phyloP scores from a whole-genome alignment of 2,329 filamentous ascomycete genomes.

The Blastomyces gilchristii region DNA sequence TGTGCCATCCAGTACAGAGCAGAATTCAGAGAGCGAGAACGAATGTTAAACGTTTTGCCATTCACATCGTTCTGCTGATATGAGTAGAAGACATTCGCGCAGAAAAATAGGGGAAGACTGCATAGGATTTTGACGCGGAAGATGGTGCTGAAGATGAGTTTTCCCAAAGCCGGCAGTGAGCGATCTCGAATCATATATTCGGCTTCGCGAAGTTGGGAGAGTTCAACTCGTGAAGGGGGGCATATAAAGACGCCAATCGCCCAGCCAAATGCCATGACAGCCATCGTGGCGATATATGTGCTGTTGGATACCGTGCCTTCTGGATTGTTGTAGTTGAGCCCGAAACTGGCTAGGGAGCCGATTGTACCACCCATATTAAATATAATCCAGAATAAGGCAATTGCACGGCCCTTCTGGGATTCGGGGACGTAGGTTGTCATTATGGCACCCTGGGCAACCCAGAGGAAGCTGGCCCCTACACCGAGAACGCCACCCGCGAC shows the following conservation, averaged over 20 bases:
- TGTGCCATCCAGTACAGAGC: conserved; percentile 48
- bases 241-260: conserved; percentile 40
- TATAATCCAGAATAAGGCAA: conserved; percentile 39
- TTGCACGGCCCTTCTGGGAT: conserved; percentile 36
- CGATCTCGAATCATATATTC: conserved; percentile 30
- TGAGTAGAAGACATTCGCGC: conserved; percentile 47
- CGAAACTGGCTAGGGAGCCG: conserved; percentile 37
- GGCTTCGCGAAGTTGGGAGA: conserved; percentile 33
- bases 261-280: conserved; percentile 44
- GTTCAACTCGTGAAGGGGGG: conserved; percentile 36
- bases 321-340: conserved; percentile 35
- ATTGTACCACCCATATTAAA: conserved; percentile 40
- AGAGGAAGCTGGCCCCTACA: conserved; percentile 37
- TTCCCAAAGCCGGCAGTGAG: conserved; percentile 22
- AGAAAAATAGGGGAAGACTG: conserved; percentile 47
- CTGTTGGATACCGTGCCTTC: conserved; percentile 39
- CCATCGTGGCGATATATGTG: conserved; percentile 43
- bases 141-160: conserved; percentile 30
- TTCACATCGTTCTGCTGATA: conserved; percentile 50
- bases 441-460: conserved; percentile 41
- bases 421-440: conserved; percentile 41
- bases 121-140: conserved; percentile 39
- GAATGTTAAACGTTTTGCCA: conserved; percentile 45
- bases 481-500: conserved; percentile 38
- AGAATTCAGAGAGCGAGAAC: conserved; percentile 47